Conservation (phyloP, 179 eudicot species). For the Silene coronaria region DNA sequence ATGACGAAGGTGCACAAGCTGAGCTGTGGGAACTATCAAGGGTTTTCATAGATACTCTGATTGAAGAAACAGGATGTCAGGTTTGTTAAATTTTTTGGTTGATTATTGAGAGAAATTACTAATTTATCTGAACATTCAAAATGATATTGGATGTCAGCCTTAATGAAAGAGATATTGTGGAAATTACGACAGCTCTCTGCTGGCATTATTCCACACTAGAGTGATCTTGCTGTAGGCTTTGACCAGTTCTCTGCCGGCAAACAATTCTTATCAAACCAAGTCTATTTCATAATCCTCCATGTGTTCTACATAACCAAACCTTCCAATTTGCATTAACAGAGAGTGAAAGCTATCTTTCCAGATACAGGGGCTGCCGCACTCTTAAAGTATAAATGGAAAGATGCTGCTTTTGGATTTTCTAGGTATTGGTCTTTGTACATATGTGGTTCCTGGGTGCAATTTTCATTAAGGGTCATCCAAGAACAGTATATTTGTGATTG, state of each 20-base stretch:
- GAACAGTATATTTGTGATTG: too few relatives aligned
- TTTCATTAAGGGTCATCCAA: too few relatives aligned
- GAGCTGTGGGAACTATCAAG: conserved; percentile 94
- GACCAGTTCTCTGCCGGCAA: background rate
- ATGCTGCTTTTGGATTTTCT: conserved; percentile 78
- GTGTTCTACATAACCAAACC: conserved; percentile 9
- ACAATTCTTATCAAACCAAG: background rate
- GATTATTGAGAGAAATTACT: background rate
- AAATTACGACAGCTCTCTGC: too few relatives aligned
- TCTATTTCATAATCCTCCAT: background rate
- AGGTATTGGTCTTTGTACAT: conserved; percentile 43
- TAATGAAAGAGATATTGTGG: too few relatives aligned
- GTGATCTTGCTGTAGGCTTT: background rate
- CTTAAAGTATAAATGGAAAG: conserved; percentile 83
- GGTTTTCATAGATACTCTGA: conserved; percentile 75
- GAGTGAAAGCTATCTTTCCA: conserved; percentile 92
- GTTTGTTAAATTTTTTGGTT: conserved; percentile 29
- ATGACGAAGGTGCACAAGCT: conserved; percentile 95
- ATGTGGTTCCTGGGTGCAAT: background rate
- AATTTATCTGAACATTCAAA: background rate
- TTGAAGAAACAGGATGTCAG: conserved; percentile 83
- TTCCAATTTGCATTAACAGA: conserved; percentile 36
- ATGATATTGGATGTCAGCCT: background rate
- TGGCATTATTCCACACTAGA: background rate
- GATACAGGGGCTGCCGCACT: conserved; percentile 99